phyloP scores from a whole-genome alignment of 305 asterid genomes.

The Galium porrigens region DNA sequence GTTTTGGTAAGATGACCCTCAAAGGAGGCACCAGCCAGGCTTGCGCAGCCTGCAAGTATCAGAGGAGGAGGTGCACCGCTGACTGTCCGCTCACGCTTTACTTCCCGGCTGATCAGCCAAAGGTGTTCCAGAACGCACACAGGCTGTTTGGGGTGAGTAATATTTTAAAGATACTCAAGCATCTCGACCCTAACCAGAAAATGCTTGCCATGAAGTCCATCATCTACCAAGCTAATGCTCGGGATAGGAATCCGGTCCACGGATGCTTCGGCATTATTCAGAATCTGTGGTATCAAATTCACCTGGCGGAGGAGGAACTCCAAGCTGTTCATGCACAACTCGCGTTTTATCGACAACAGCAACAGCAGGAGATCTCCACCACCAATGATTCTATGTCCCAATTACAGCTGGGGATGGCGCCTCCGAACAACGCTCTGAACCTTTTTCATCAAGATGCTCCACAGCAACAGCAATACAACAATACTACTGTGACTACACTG shows the following conservation, averaged over 20 bases:
- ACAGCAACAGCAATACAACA: conserved; percentile 15
- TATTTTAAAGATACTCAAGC: conserved; percentile 45
- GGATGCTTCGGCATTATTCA: conserved; percentile 53
- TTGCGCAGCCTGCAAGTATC: conserved; percentile 93
- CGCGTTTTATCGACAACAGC: conserved; percentile 38
- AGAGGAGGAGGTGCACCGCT: conserved; percentile 58
- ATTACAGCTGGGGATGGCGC: conserved; percentile 54
- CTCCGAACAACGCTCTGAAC: conserved; percentile 23
- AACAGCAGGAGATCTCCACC: conserved; percentile 30
- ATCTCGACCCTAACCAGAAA: conserved; percentile 47
- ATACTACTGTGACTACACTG: conserved; percentile 13
- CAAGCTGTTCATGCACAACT: conserved; percentile 48
- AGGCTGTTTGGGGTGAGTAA: conserved; percentile 69
- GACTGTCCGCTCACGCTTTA: conserved; percentile 75
- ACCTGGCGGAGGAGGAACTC: conserved; percentile 46
- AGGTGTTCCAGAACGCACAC: conserved; percentile 65
- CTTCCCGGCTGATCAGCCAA: conserved; percentile 74
- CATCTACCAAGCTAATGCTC: conserved; percentile 48
- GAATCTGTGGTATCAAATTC: conserved; percentile 34
- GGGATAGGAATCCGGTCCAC: conserved; percentile 50
- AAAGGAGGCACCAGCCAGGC: conserved; percentile 95
- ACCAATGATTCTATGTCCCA: conserved; percentile 39
- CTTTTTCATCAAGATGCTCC: conserved; percentile 29
- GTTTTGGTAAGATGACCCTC: conserved; percentile 40
- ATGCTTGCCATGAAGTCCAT: conserved; percentile 58